Evolutionary conservation across 2,329 filamentous ascomycete species (phyloP).

Genomic region (Purpureocillium lavendulum): DNA sequence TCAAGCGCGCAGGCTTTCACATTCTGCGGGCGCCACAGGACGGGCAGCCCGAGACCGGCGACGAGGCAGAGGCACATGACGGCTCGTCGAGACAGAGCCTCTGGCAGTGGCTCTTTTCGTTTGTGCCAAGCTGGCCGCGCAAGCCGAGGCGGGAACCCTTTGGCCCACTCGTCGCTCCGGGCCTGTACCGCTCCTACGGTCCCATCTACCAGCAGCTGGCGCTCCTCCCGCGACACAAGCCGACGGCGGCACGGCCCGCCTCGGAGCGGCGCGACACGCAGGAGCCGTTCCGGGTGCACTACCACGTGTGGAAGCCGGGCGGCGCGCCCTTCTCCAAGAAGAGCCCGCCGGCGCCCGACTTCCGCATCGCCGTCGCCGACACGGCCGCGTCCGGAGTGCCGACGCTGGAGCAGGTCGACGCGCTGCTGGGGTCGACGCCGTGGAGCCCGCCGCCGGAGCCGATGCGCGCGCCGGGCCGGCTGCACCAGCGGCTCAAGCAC

Average conservation of each 20-base stretch:
- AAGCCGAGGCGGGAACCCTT: conserved; percentile 22
- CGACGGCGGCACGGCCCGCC: conserved; percentile 19
- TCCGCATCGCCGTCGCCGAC: conserved; percentile 75
- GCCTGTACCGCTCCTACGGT: conserved; percentile 57
- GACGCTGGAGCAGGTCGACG: conserved; percentile 60
- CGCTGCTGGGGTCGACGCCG: conserved; percentile 66
- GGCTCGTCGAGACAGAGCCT: conserved; percentile 14
- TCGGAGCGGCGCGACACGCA: conserved; percentile 14
- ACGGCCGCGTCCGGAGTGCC: conserved; percentile 65
- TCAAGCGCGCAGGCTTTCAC: conserved; percentile 77
- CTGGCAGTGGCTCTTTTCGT: conserved; percentile 46
- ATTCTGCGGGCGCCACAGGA: conserved; percentile 57
- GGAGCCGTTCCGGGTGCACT: conserved; percentile 64
- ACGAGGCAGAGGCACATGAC: neutral
- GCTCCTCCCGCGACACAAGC: conserved; percentile 65
- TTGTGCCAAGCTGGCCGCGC: conserved; percentile 23
- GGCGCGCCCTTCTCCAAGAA: conserved; percentile 65
- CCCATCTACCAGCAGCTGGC: conserved; percentile 71
- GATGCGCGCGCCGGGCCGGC: conserved; percentile 32
- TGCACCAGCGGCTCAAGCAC: conserved; percentile 76
- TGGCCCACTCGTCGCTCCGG: conserved; percentile 53
- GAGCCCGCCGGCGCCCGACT: conserved; percentile 71
- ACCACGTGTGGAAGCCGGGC: conserved; percentile 68
- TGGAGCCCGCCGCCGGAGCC: conserved; percentile 47
- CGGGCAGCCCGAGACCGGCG: conserved; percentile 4